These are phyloP conservation scores for Boletus reticuloceps DNA, from an alignment of 768 basidiomycete species.

Conservation along the genomic window DNA sequence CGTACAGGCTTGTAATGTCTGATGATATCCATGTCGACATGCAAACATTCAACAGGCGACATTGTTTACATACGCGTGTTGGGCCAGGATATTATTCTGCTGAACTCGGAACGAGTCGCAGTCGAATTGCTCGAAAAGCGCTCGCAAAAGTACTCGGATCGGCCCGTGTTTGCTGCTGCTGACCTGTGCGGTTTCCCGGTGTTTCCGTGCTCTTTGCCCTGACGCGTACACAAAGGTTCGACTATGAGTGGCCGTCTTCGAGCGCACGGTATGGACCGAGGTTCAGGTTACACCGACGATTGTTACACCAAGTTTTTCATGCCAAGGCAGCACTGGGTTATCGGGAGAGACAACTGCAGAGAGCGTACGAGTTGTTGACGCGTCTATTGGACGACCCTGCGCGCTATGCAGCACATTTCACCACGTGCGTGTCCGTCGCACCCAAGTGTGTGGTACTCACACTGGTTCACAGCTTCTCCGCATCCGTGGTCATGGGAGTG, in stretches of 20 bases:
- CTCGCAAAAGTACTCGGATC: conserved; percentile 26
- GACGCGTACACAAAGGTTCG: neutral
- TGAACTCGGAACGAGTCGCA: conserved; percentile 25
- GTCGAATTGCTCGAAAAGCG: conserved; percentile 30
- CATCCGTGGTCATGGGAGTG: conserved; percentile 30
- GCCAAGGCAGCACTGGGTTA: conserved; percentile 28
- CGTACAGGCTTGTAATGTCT: neutral
- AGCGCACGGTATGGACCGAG: conserved; percentile 29
- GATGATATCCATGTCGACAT: neutral
- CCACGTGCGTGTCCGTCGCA: conserved; percentile 9
- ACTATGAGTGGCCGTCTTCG: conserved; percentile 39
- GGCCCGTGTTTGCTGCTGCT: conserved; percentile 23
- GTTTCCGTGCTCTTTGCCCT: no score
- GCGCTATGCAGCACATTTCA: conserved; percentile 24
- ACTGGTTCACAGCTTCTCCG: neutral
- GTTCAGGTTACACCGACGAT: conserved; percentile 38
- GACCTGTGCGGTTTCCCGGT: conserved; percentile 4
- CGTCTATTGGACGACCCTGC: conserved; percentile 27
- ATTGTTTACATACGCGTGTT: conserved; percentile 25
- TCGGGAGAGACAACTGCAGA: conserved; percentile 29
- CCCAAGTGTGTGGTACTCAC: no score
- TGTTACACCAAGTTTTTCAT: conserved; percentile 36
- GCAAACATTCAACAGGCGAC: conserved; percentile 15
- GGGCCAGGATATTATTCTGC: conserved; percentile 17
- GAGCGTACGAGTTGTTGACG: conserved; percentile 30